These are phyloP conservation scores for Echites panduratus DNA, from an alignment of 257 asterid genomes.

Conservation along the genomic window DNA sequence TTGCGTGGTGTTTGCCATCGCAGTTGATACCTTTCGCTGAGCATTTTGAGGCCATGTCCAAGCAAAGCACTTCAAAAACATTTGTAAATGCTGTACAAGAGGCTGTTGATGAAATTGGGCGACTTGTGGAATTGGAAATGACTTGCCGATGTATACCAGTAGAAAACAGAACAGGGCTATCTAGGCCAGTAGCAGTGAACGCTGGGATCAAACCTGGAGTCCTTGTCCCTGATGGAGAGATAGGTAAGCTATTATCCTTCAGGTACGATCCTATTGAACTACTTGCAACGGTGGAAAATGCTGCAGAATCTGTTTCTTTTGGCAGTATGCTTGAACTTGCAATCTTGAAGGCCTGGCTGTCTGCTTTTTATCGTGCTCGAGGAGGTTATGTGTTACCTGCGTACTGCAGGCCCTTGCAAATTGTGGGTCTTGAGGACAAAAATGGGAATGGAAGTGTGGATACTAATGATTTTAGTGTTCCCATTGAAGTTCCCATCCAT, in stretches of 20 bases:
- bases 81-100: constrained; percentile 38
- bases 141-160: constrained; percentile 42
- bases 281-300: constrained; percentile 22
- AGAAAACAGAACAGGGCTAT: constrained; percentile 31
- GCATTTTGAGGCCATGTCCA: constrained; percentile 36
- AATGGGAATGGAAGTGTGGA: constrained; percentile 8
- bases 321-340: constrained; percentile 41
- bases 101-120: constrained; percentile 37
- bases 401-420: constrained; percentile 30
- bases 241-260: constrained; percentile 30
- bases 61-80: constrained; percentile 29
- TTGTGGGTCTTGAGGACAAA: constrained; percentile 67
- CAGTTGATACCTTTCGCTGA: constrained; percentile 38
- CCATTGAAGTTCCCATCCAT: constrained; percentile 32
- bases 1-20: constrained; percentile 49
- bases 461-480: constrained; percentile 25
- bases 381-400: constrained; percentile 28
- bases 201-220: constrained; percentile 51
- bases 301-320: constrained; percentile 24
- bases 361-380: constrained; percentile 48
- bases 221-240: constrained; percentile 45
- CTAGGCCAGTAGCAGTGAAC: constrained; percentile 36
- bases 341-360: constrained; percentile 46
- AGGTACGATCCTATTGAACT: constrained; percentile 38
- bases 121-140: constrained; percentile 22